These are phyloP conservation scores for Warburgia ugandensis DNA, from an alignment of 164 flowering plant genomes.

Conservation along the genomic window DNA sequence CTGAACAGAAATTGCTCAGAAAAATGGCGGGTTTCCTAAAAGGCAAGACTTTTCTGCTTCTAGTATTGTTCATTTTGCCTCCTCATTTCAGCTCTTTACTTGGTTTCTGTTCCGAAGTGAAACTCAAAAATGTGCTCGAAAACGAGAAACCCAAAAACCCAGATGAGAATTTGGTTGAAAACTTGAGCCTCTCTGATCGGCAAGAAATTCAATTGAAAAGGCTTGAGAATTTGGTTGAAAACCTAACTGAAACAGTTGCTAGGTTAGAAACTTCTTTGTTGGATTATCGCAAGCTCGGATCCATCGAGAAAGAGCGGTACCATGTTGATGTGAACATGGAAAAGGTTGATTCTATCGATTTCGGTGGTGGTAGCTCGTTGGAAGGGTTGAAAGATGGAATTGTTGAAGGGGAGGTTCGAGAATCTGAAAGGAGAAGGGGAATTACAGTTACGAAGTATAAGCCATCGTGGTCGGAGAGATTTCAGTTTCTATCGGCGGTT, in stretches of 20 bases:
- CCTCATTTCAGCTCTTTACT: conserved; percentile 10
- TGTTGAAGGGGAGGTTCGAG: not conserved
- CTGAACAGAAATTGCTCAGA: no score
- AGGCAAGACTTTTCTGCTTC: conserved; percentile 38
- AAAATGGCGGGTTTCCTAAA: conserved; percentile 28
- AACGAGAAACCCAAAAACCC: no score
- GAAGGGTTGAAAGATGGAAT: conserved; percentile 6
- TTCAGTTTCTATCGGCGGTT: conserved; percentile 82
- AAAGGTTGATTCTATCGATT: conserved; percentile 9
- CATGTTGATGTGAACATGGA: conserved; percentile 7
- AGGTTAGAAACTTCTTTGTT: conserved; percentile 42
- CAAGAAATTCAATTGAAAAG: conserved; percentile 43
- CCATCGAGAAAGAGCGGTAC: conserved; percentile 9
- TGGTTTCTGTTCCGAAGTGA: conserved; percentile 13
- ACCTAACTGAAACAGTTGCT: conserved; percentile 49
- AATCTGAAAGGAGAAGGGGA: conserved; percentile 18
- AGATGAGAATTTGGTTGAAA: no score
- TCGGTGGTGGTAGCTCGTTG: not conserved
- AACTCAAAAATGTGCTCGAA: no score
- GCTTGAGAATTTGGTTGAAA: conserved; percentile 58
- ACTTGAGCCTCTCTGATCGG: conserved; percentile 15
- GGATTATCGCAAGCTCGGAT: conserved; percentile 15
- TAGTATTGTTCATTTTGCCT: conserved; percentile 28
- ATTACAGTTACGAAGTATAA: conserved; percentile 66
- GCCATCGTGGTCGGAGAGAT: conserved; percentile 88